phyloP scores from a whole-genome alignment of 148 eudicot genomes.

The Tetragonia tetragonoides region DNA sequence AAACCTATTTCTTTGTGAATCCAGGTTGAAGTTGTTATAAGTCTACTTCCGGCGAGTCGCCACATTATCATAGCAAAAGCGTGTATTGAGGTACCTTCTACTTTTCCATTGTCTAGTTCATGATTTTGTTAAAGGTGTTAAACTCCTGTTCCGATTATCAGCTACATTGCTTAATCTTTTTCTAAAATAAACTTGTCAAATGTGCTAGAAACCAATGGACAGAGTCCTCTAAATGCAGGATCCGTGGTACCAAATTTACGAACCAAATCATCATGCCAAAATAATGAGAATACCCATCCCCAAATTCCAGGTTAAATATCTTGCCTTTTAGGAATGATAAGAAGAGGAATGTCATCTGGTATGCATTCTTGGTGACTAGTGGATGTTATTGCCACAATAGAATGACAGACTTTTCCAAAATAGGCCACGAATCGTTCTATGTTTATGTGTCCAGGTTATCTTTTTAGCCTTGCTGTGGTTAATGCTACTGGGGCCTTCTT shows the following conservation, averaged over 20 bases:
- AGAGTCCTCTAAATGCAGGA: neutral
- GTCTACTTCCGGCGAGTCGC: conserved; percentile 89
- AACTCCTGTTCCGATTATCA: neutral
- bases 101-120: conserved; percentile 4
- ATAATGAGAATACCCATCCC: neutral
- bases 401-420: neutral
- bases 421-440: too few relatives aligned
- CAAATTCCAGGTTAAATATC: neutral
- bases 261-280: neutral
- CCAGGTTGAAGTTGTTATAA: conserved; percentile 93
- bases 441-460: neutral
- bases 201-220: neutral
- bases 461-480: neutral
- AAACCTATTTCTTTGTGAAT: conserved; percentile 18
- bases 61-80: conserved; percentile 68
- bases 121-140: neutral
- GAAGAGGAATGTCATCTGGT: neutral
- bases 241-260: neutral
- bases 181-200: neutral
- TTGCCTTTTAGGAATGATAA: neutral
- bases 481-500: too few relatives aligned
- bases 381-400: neutral
- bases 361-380: neutral
- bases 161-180: neutral
- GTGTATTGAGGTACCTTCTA: conserved; percentile 67